Base-by-base conservation (phyloP, 805 yeast genomes). In the Metschnikowia corniflorae region DNA sequence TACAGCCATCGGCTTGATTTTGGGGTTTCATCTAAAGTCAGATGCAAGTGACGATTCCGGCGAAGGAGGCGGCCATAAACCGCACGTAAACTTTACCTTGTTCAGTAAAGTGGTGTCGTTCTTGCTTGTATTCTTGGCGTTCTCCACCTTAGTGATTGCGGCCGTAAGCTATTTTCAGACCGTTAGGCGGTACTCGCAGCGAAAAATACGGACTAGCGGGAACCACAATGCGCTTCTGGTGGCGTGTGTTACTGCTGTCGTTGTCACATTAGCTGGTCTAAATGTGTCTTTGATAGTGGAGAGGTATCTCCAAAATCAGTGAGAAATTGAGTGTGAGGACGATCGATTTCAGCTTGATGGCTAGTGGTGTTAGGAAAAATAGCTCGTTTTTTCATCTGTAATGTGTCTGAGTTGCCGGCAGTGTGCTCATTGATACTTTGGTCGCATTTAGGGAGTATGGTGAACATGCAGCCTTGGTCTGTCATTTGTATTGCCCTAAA, bases 1-100 rank as follows among this genome's bases (percentile, higher is more conserved):
- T 31, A 63, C 74, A 3, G 67, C 78, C 1, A 59, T 71, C 22
- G 76, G 77, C 1, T 61, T 75, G 13, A 46, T 69, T 6, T 43
- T 74, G 5, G 68, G 75, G 44, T 73, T 69, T 51, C 58, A 68
- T 35, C 50, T 75, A 7, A 68, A 66, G 33, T 26, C 42, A 2
- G 26, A 26, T 16, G 29, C 23, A 3, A 22, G 28, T 19, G 14
- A 16, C 26, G 17, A 26, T 7, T 25, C 26, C 9, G 28, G 14
- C 16, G 24, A 10, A 21, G 24, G 12, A 10, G n/a, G n/a, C 12
- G n/a, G n/a, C n/a, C 17, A 25, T 16, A 18, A 16, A 13, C 19
- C 18, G 8, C 26, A 26, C 14, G 26, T 20, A n/a, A 27, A 15
- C 7, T 39, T 42, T 33, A 30, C 37, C 8, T 13, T 27, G 4